A percentile compares a stretch with the other conserved stretches of the same genome.
Conservation (phyloP, 2,329 filamentous ascomycete genomes). For the Teratosphaeria viscida region DNA sequence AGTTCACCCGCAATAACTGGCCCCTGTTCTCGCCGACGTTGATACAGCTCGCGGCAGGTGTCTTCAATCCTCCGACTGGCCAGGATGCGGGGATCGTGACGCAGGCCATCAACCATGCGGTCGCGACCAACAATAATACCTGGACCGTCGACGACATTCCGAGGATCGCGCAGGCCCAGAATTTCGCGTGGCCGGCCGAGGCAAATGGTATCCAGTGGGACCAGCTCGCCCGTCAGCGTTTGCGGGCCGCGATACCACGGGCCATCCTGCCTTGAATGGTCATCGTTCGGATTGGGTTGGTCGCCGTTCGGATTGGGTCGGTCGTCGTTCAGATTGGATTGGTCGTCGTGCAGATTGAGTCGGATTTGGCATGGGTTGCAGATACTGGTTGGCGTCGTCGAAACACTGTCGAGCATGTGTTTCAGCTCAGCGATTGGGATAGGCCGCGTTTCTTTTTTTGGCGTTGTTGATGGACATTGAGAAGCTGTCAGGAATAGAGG, state of each 20-base stretch:
- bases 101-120: neutral
- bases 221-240: neutral
- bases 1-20: neutral
- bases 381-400: too few species aligned
- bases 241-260: neutral
- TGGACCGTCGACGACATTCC: neutral
- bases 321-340: neutral
- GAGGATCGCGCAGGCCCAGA: neutral
- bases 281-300: neutral
- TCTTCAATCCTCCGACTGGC: neutral
- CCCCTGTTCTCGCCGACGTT: neutral
- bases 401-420: neutral
- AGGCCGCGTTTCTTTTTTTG: neutral
- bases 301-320: too few species aligned
- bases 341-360: too few species aligned
- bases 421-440: neutral
- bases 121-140: neutral
- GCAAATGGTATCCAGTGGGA: neutral
- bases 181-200: neutral
- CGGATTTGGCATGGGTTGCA: too few species aligned
- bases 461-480: neutral
- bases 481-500: neutral
- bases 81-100: neutral
- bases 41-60: neutral
- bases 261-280: neutral